phyloP scores from a whole-genome alignment of 495 filamentous ascomycete species.

The Xylaria grammica region DNA sequence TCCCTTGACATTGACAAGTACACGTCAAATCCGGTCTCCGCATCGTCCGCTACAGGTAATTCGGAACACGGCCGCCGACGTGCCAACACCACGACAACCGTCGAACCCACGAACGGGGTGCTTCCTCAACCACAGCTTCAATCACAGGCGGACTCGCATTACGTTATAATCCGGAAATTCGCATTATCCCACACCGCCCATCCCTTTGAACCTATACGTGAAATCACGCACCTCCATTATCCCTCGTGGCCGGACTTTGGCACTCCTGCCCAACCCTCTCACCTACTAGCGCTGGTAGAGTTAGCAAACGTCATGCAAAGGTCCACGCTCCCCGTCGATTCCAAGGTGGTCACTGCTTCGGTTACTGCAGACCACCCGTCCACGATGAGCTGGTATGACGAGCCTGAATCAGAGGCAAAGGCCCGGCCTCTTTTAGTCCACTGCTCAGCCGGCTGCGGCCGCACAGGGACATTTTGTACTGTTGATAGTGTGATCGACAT shows the following conservation, averaged over 20 bases:
- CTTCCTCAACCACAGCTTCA: slow-evolving; percentile 19
- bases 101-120: slow-evolving; percentile 14
- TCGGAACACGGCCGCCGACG: slow-evolving; percentile 36
- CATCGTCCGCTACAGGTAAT: slow-evolving; percentile 29
- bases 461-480: slow-evolving; percentile 95
- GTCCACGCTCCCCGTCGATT: slow-evolving; percentile 44
- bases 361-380: slow-evolving; percentile 37
- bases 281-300: slow-evolving; percentile 86
- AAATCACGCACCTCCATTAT: slow-evolving; percentile 95
- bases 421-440: slow-evolving; percentile 84
- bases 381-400: slow-evolving; percentile 48
- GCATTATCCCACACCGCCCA: slow-evolving; percentile 74
- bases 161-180: slow-evolving; percentile 86
- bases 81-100: slow-evolving; percentile 33
- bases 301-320: slow-evolving; percentile 72
- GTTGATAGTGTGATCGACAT: slow-evolving; percentile 94
- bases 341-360: slow-evolving; percentile 31
- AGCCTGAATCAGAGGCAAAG: slow-evolving; percentile 57
- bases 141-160: slow-evolving; percentile 62
- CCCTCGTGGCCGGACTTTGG: slow-evolving; percentile 96
- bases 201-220: slow-evolving; percentile 85
- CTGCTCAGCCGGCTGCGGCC: slow-evolving; percentile 93
- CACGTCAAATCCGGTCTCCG: slow-evolving; percentile 32
- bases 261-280: slow-evolving; percentile 83
- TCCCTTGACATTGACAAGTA: slow-evolving; percentile 70